Percentiles rank a stretch among this genome's conserved stretches.
Conservation (phyloP, 305 asterid species). For the Fraxinus floribunda region DNA sequence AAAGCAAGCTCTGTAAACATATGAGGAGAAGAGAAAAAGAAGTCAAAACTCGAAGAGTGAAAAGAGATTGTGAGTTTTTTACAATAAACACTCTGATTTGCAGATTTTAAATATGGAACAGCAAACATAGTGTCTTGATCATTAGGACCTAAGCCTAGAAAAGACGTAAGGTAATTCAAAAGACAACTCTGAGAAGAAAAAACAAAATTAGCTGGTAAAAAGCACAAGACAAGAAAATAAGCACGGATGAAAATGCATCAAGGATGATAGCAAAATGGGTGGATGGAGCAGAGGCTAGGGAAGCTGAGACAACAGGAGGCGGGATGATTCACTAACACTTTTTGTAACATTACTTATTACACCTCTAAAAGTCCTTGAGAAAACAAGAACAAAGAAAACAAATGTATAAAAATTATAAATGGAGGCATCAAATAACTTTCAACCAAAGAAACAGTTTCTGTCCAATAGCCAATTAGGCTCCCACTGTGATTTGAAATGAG, state of each 20-base stretch:
- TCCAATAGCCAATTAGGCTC: not conserved
- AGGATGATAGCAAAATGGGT: not conserved
- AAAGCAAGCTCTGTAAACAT: conserved; percentile 59
- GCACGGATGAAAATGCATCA: not conserved
- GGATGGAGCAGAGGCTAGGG: not conserved
- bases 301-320: not conserved
- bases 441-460: not conserved
- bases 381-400: not conserved
- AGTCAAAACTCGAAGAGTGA: not conserved
- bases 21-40: conserved; percentile 19
- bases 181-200: not conserved
- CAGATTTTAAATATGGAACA: not conserved
- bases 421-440: not conserved
- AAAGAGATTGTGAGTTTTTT: not conserved
- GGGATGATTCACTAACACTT: not conserved
- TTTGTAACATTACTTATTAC: not conserved
- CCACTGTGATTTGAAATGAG: not conserved
- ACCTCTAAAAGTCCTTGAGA: not conserved
- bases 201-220: not conserved
- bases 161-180: not conserved
- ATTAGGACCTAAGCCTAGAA: not conserved
- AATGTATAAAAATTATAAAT: not conserved
- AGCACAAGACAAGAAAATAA: not conserved
- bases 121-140: not conserved
- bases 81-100: not conserved